Conservation (phyloP, 2,329 filamentous ascomycete species). For the Pseudogymnoascus sp. region DNA sequence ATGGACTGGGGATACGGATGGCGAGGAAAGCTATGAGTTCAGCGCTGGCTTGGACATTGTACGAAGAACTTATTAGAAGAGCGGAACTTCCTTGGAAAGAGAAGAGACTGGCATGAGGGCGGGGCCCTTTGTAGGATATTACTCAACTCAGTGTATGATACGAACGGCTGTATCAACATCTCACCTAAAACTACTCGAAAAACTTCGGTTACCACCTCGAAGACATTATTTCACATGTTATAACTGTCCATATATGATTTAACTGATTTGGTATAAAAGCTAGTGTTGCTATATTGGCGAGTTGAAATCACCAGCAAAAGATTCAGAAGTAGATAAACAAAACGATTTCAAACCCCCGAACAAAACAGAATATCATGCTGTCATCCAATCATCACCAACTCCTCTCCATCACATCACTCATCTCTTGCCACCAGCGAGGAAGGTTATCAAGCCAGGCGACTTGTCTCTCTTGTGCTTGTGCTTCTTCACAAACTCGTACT, state of each 20-base stretch:
- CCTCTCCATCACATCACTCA: neutral
- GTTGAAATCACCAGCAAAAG: neutral
- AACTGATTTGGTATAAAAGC: conserved; percentile 6
- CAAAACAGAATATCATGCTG: neutral
- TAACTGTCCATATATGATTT: neutral
- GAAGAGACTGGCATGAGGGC: neutral
- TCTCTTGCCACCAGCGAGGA: conserved; percentile 24
- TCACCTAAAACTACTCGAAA: neutral
- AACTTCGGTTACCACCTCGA: neutral
- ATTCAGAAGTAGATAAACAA: neutral
- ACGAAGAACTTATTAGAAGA: conserved; percentile 81
- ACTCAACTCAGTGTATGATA: neutral
- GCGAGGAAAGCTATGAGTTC: conserved; percentile 85
- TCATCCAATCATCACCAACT: conserved; percentile 1
- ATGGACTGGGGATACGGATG: conserved; percentile 79
- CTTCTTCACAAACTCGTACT: conserved; percentile 26
- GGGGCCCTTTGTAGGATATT: neutral
- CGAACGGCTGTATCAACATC: conserved; percentile 1
- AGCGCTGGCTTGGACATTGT: conserved; percentile 94
- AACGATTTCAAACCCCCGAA: neutral
- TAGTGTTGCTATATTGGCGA: conserved; percentile 2
- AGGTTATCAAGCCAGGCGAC: conserved; percentile 24
- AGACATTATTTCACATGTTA: neutral
- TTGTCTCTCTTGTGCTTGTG: conserved; percentile 24
- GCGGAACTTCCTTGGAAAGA: conserved; percentile 38